These are phyloP conservation scores for Cutaneotrichosporon sp. DNA, from an alignment of 1,284 basidiomycete genomes.

Conservation along the genomic window DNA sequence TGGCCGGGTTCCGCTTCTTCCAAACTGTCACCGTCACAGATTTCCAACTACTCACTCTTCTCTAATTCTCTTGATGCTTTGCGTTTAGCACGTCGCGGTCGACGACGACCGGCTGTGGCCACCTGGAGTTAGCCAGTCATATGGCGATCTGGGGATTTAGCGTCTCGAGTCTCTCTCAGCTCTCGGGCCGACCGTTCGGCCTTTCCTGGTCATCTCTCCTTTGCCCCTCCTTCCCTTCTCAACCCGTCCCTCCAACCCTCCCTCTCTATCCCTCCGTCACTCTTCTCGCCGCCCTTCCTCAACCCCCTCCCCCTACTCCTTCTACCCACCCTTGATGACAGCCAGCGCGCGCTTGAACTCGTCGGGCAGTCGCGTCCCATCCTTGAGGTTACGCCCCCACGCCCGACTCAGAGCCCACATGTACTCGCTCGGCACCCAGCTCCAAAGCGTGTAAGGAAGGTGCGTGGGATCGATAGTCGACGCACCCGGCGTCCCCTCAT, in stretches of 20 bases:
- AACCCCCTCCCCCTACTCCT: no score
- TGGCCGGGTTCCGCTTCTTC: no score
- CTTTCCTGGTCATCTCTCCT: no score
- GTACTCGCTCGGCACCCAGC: slow-evolving; percentile 23
- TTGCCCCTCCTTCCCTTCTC: no score
- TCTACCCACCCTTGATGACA: slow-evolving; percentile 11
- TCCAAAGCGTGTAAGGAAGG: slow-evolving; percentile 22
- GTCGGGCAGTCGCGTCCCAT: slow-evolving; percentile 9
- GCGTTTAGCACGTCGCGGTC: neutral
- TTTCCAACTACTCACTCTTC: neutral
- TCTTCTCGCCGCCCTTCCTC: neutral
- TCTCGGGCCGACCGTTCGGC: no score
- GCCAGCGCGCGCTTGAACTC: slow-evolving; percentile 17
- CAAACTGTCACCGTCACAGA: neutral
- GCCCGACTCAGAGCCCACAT: slow-evolving; percentile 22
- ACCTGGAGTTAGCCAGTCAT: neutral
- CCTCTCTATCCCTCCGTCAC: neutral
- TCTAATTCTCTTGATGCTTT: neutral
- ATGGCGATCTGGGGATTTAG: neutral
- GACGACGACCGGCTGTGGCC: slow-evolving; percentile 2
- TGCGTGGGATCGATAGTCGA: slow-evolving; percentile 20
- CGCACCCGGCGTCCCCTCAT: slow-evolving; percentile 19
- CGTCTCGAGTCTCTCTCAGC: no score
- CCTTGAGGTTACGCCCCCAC: slow-evolving; percentile 15
- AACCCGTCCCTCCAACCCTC: neutral